Conservation (phyloP, 306 rosid genomes). For the Gillenia trifoliata region DNA sequence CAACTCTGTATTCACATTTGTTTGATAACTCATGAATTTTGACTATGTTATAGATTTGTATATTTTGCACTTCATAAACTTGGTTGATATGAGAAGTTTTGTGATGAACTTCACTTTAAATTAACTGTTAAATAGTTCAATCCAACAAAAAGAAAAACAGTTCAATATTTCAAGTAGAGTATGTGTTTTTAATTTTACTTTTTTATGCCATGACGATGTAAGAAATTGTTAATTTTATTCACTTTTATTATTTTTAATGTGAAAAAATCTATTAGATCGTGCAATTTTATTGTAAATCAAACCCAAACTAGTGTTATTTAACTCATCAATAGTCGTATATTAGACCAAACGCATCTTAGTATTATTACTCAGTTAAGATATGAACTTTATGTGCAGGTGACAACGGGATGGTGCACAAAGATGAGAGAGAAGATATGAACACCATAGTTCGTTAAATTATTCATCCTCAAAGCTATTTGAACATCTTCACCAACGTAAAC, state of each 20-base stretch:
- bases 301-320: not conserved
- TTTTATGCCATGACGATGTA: not conserved
- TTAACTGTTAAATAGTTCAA: no score
- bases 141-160: no score
- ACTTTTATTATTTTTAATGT: no score
- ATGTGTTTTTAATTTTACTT: not conserved
- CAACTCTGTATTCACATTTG: not conserved
- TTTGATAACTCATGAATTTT: not conserved
- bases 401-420: conserved; percentile 78
- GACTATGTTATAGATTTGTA: not conserved
- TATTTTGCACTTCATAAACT: not conserved
- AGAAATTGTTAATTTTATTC: not conserved
- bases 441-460: conserved; percentile 85
- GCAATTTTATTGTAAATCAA: not conserved
- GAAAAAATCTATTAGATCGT: not conserved
- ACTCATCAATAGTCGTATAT: not conserved
- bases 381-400: conserved; percentile 51
- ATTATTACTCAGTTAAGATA: not conserved
- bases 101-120: not conserved
- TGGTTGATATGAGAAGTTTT: not conserved
- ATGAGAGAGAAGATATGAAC: conserved; percentile 91
- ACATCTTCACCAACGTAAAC: conserved; percentile 45
- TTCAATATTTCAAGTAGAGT: no score
- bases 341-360: not conserved
- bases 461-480: conserved; percentile 53